Evolutionary conservation across 495 filamentous ascomycete species (phyloP).

Genomic region (Daldinia caldariorum): DNA sequence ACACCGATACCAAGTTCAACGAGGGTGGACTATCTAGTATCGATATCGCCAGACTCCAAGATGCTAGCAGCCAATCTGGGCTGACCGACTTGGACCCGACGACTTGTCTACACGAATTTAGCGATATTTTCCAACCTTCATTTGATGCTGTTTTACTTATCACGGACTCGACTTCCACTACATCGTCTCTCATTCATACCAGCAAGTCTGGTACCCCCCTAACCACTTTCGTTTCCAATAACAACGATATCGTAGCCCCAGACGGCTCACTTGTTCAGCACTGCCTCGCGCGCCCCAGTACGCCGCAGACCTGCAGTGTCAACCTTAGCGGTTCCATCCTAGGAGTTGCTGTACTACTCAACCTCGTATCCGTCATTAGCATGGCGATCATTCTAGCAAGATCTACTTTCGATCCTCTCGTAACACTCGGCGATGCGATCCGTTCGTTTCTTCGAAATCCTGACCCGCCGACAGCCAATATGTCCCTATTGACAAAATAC

Average conservation of each 20-base stretch:
- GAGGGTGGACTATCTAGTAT: conserved; percentile 44
- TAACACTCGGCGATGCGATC: conserved; percentile 58
- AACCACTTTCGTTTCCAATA: conserved; percentile 31
- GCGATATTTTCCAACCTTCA: conserved; percentile 44
- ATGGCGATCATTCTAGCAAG: conserved; percentile 48
- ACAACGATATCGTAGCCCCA: conserved; percentile 32
- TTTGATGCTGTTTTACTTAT: conserved; percentile 52
- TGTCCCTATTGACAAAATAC: conserved; percentile 53
- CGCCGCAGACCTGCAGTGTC: conserved; percentile 50
- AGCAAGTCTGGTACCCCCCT: conserved; percentile 34
- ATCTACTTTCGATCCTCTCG: conserved; percentile 52
- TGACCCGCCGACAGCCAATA: conserved; percentile 43
- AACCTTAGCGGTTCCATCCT: conserved; percentile 55
- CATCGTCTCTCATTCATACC: conserved; percentile 49
- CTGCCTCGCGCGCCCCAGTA: conserved; percentile 49
- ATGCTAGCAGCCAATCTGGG: conserved; percentile 34
- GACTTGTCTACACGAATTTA: conserved; percentile 34
- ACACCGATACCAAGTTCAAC: conserved; percentile 48
- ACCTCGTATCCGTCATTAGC: conserved; percentile 51
- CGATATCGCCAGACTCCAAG: conserved; percentile 51
- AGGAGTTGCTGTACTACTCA: conserved; percentile 52
- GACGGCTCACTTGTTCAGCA: conserved; percentile 43
- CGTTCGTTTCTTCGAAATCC: conserved; percentile 57
- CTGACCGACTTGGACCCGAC: conserved; percentile 24
- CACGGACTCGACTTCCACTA: conserved; percentile 41